Evolutionary conservation across 148 eudicot species (phyloP).

Genomic region (Limonium bicolor): DNA sequence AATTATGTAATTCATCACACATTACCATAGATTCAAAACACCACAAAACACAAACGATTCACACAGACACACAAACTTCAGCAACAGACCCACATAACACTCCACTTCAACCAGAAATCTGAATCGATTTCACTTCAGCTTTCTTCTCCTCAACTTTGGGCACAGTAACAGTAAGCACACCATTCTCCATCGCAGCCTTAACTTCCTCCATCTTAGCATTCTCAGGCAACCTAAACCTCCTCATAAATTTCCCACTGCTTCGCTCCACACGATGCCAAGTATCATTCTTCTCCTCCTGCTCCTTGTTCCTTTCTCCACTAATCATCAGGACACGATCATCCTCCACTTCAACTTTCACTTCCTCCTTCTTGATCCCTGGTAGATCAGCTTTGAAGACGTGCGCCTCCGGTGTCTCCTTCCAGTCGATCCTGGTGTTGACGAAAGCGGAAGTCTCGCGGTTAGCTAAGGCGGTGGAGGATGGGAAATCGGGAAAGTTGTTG

Average conservation of each 20-base stretch:
- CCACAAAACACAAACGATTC: background rate
- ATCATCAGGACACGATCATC: constrained; percentile 19
- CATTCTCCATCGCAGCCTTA: constrained; percentile 20
- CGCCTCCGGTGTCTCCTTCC: constrained; percentile 25
- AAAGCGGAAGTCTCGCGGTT: constrained; percentile 3
- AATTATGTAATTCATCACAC: too few relatives aligned
- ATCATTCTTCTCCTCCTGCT: constrained; percentile 15
- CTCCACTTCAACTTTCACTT: constrained; percentile 32
- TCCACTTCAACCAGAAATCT: constrained; percentile 8
- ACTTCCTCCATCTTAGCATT: constrained; percentile 19
- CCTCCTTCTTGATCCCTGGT: constrained; percentile 31
- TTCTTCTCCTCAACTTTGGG: constrained; percentile 13
- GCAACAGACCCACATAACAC: background rate
- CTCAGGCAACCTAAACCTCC: constrained; percentile 30
- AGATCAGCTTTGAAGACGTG: constrained; percentile 29
- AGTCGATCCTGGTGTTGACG: constrained; percentile 17
- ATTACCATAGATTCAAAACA: background rate
- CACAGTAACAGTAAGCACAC: constrained; percentile 17
- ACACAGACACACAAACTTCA: background rate
- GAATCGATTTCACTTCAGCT: constrained; percentile 14
- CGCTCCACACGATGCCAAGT: constrained; percentile 27
- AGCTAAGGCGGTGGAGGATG: background rate
- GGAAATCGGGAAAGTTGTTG: too few relatives aligned
- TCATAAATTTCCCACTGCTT: constrained; percentile 17
- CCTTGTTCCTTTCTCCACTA: constrained; percentile 23